A percentile compares a stretch with the other conserved stretches of the same genome.
Conservation (phyloP, 2,329 filamentous ascomycete genomes). For the Colletotrichum tabaci region DNA sequence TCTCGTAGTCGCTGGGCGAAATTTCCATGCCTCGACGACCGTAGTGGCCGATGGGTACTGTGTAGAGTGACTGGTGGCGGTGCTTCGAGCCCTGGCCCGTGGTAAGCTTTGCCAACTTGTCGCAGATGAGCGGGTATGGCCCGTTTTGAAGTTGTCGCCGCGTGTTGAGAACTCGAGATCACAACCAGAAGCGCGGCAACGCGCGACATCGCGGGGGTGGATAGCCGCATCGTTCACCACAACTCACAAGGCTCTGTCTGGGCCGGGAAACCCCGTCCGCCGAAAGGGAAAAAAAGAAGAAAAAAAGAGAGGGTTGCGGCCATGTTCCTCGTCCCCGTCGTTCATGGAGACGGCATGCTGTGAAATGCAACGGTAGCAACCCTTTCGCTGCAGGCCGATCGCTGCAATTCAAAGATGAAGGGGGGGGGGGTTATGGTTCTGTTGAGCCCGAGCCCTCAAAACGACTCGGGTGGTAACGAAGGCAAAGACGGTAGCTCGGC, state of each 20-base stretch:
- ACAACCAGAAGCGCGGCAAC: constrained; percentile 12
- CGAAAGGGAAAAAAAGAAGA: neutral
- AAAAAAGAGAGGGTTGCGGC: neutral
- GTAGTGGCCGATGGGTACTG: neutral
- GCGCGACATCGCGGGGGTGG: neutral
- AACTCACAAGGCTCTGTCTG: constrained; percentile 1
- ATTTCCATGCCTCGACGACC: neutral
- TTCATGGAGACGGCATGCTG: constrained; percentile 24
- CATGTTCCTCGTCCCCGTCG: constrained; percentile 14
- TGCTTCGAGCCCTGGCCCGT: constrained; percentile 8
- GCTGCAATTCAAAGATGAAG: neutral
- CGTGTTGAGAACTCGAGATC: constrained; percentile 1
- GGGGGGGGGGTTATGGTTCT: neutral
- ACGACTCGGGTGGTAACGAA: neutral
- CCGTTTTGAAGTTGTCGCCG: constrained; percentile 30
- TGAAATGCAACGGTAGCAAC: constrained; percentile 28
- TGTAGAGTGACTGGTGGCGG: constrained; percentile 11
- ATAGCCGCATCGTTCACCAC: constrained; percentile 33
- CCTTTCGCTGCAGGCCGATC: constrained; percentile 17
- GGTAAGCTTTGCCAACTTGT: constrained; percentile 18
- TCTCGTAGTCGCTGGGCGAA: neutral
- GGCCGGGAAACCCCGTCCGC: constrained; percentile 9
- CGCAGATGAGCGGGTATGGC: constrained; percentile 12
- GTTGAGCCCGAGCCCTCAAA: neutral
- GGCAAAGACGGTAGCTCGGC: neutral